These are phyloP conservation scores for Tuber indicum DNA, from an alignment of 495 filamentous ascomycete genomes.

Conservation along the genomic window DNA sequence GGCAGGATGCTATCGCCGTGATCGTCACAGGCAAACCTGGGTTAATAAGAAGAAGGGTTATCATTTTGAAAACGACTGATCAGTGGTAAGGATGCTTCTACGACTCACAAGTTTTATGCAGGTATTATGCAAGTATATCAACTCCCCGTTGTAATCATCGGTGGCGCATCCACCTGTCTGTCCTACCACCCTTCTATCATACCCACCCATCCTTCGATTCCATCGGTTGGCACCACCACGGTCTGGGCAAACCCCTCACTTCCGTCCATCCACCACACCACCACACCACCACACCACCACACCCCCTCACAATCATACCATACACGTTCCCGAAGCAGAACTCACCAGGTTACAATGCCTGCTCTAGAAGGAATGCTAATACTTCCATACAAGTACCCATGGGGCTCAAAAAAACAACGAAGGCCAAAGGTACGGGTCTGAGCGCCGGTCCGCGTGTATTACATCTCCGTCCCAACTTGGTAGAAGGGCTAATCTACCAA, in stretches of 20 bases:
- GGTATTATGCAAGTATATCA: neutral
- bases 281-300: no score
- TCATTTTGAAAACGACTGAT: neutral
- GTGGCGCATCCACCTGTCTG: neutral
- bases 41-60: neutral
- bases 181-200: neutral
- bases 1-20: no score
- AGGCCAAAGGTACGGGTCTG: neutral
- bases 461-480: neutral
- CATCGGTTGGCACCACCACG: neutral
- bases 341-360: neutral
- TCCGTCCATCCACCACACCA: no score
- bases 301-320: neutral
- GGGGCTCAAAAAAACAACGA: neutral
- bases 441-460: neutral
- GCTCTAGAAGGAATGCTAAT: neutral
- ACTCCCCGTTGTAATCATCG: neutral
- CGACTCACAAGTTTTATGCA: neutral
- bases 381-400: neutral
- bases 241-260: neutral
- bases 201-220: neutral
- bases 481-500: neutral
- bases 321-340: neutral
- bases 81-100: no score
- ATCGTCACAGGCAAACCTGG: neutral